phyloP scores from a whole-genome alignment of 225 moss, liverwort and hornwort species.

The Pleurozium schreberi region DNA sequence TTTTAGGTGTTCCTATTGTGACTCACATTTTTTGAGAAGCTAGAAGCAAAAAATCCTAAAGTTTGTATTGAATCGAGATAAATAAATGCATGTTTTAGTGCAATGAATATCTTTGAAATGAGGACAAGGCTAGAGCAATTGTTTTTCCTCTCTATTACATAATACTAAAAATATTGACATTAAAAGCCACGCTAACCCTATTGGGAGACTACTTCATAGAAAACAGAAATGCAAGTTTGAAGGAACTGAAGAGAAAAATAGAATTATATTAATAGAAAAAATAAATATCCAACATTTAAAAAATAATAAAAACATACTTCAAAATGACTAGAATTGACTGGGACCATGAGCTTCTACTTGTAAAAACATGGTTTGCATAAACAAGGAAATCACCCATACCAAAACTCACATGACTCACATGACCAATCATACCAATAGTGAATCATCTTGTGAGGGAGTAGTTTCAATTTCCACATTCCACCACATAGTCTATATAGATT shows the following conservation, averaged over 20 bases:
- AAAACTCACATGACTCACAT: neutral
- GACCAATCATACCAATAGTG: neutral
- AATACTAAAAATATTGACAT: neutral
- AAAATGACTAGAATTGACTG: neutral
- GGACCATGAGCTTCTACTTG: neutral
- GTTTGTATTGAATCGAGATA: neutral
- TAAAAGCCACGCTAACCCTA: rapidly evolving
- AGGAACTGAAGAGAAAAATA: too few species aligned
- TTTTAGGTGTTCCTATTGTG: too few species aligned
- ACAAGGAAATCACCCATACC: neutral
- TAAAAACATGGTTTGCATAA: too few species aligned
- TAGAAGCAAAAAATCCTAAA: neutral
- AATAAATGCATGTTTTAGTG: neutral
- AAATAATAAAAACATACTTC: neutral
- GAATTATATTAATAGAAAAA: too few species aligned
- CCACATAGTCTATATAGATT: neutral
- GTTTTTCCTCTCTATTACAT: neutral
- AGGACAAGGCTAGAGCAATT: neutral
- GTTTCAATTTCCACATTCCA: neutral
- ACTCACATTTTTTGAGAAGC: neutral
- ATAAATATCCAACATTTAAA: too few species aligned
- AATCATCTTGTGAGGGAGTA: neutral
- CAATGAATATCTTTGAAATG: neutral
- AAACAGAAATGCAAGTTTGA: neutral
- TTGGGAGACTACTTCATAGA: too few species aligned